Evolutionary conservation across 306 rosid species (phyloP), one percentile per base, ranked within the genome.

Genomic region (Casuarina equisetifolia): DNA sequence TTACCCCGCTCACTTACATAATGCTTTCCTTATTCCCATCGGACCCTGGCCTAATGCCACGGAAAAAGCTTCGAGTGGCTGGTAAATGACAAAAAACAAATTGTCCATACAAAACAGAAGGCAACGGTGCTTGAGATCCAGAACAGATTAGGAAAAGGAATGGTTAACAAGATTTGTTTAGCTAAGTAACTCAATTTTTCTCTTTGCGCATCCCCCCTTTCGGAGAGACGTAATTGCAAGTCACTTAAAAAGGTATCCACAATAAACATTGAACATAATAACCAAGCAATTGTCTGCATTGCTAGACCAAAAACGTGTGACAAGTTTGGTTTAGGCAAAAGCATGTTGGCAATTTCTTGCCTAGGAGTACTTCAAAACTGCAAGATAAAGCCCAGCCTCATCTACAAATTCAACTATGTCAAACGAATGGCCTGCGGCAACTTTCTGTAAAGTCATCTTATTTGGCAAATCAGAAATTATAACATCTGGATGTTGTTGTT

Each of bases 381-480:
- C 94, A 74, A 92, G 89, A 82, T 87, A 95, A 69, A 92, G 79
- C 39, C 59, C 89, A 80, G 89, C 77, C 79, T 88, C 90, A 63
- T 92, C 93, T 35, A 89, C 84, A 78, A 88, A 95, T 68, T 95
- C 88, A 52, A 85, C 82, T 73, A 88, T 69, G 16, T 85, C 85
- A 80, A 92, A 89, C 70, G 84, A 86, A 83, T 89, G 85, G 46
- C 86, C 85, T 43, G 86, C 81, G 72, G 98, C 92, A 71, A 73
- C 96, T 69, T 73, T 88, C 79, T 80, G 79, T 68, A 96, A 74
- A 82, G 78, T 53, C 40, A 40, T 81, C 84, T 88, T 85, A 64
- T 87, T 94, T 16, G 98, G 99, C 74, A 96, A 80, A 54, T 86
- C 90, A 48, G 97, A 90, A 70, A 89, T 79, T 69, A 91, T 83